Evolutionary conservation across 116 monocot species (phyloP).

Genomic region (Phalaenopsis hybrid): DNA sequence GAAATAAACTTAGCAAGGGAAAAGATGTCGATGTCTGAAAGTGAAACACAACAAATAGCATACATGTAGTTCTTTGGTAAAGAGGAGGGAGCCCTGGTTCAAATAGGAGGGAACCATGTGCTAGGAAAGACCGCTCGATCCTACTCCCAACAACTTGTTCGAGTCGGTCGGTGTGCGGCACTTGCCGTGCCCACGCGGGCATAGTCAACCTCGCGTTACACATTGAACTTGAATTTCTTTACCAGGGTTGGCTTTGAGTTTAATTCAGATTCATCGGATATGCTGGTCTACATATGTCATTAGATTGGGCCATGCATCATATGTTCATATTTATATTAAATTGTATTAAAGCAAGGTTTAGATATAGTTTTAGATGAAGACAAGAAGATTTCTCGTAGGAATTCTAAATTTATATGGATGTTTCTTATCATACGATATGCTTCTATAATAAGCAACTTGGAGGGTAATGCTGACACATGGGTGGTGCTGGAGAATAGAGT

Average conservation of each 20-base stretch:
- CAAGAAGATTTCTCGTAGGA: not conserved
- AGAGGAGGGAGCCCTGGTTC: too few relatives aligned
- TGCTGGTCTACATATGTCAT: not conserved
- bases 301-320: not conserved
- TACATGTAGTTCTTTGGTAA: too few relatives aligned
- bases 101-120: too few relatives aligned
- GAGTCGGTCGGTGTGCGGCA: too few relatives aligned
- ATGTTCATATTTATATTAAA: not conserved
- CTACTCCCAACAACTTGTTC: too few relatives aligned
- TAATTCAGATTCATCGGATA: not conserved
- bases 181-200: too few relatives aligned
- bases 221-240: not conserved
- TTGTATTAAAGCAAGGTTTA: too few relatives aligned
- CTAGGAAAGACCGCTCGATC: too few relatives aligned
- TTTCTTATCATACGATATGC: not conserved
- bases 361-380: not conserved
- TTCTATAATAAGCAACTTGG: constrained; percentile 1
- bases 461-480: not conserved
- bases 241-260: not conserved
- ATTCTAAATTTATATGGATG: not conserved
- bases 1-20: too few relatives aligned
- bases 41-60: too few relatives aligned
- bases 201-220: not conserved
- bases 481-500: not conserved
- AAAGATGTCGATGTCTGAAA: too few relatives aligned